Evolutionary conservation across 352 stramenopile species (phyloP).

Genomic region (Phytophthora syringae): DNA sequence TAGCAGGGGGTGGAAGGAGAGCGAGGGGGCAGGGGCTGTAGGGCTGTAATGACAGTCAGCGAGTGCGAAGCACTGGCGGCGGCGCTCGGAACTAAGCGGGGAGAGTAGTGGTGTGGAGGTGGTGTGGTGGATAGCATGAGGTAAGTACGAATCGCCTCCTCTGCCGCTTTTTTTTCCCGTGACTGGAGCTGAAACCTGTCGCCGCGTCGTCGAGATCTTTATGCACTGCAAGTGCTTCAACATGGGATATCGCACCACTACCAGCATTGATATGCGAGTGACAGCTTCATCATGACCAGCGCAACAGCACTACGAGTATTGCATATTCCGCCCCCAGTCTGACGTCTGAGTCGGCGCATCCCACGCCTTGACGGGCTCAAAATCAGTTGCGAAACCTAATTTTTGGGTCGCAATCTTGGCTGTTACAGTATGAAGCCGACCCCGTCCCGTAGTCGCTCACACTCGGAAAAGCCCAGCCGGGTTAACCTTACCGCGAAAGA

Average conservation of each 20-base stretch:
- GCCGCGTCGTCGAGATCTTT: slow-evolving; percentile 1
- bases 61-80: slow-evolving; percentile 9
- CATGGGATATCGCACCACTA: background rate
- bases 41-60: background rate
- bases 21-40: background rate
- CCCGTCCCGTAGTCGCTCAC: background rate
- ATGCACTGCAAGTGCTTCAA: background rate
- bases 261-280: too few relatives aligned
- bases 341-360: background rate
- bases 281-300: too few relatives aligned
- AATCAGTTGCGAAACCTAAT: slow-evolving; percentile 29
- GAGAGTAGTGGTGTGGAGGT: background rate
- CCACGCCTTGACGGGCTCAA: slow-evolving; percentile 12
- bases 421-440: slow-evolving; percentile 11
- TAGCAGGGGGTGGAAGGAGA: slow-evolving; percentile 4
- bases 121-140: background rate
- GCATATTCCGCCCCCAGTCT: too few relatives aligned
- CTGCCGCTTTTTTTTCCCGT: background rate
- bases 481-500: slow-evolving; percentile 21
- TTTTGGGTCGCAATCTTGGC: slow-evolving; percentile 27
- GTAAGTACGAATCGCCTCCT: background rate
- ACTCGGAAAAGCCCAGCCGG: slow-evolving; percentile 2
- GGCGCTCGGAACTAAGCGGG: slow-evolving; percentile 25
- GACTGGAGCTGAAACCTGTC: background rate
- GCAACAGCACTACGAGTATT: too few relatives aligned